Evolutionary conservation across 768 basidiomycete species (phyloP).

Genomic region (Hericium erinaceus): DNA sequence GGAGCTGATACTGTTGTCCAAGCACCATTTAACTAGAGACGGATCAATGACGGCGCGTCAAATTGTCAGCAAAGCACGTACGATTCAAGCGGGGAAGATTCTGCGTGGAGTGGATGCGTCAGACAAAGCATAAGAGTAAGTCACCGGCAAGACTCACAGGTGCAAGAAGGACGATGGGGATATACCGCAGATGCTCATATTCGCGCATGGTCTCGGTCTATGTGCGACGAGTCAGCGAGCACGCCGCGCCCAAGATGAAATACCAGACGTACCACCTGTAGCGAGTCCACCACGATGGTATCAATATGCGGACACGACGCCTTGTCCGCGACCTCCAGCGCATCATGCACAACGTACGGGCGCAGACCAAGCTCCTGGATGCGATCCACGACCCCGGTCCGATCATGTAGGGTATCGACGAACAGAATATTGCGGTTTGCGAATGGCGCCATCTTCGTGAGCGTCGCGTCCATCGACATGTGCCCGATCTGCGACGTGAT

Average conservation of each 20-base stretch:
- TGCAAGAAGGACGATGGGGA: slow-evolving; percentile 87
- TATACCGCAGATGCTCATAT: slow-evolving; percentile 90
- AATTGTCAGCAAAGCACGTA: slow-evolving; percentile 28
- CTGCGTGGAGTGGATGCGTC: slow-evolving; percentile 11
- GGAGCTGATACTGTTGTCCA: slow-evolving; percentile 93
- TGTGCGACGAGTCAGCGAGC: not conserved
- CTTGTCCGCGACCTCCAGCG: slow-evolving; percentile 76
- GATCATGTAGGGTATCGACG: slow-evolving; percentile 77
- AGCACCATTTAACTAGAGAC: slow-evolving; percentile 80
- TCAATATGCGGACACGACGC: slow-evolving; percentile 83
- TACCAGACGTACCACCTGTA: slow-evolving; percentile 57
- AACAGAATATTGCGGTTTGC: slow-evolving; percentile 83
- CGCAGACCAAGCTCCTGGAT: slow-evolving; percentile 75
- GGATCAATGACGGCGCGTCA: slow-evolving; percentile 11
- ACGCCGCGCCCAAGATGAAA: slow-evolving; percentile 1
- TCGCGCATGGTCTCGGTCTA: slow-evolving; percentile 88
- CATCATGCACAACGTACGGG: slow-evolving; percentile 65
- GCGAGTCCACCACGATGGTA: slow-evolving; percentile 90
- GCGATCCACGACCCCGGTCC: slow-evolving; percentile 63
- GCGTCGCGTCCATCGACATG: slow-evolving; percentile 61
- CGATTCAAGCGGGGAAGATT: slow-evolving; percentile 67
- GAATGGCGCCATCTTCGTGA: slow-evolving; percentile 80
- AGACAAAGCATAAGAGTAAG: not conserved
- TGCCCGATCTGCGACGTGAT: slow-evolving; percentile 80
- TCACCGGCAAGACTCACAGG: slow-evolving; percentile 32